These are phyloP conservation scores for Albizia julibrissin DNA, from an alignment of 306 rosid genomes.

Conservation along the genomic window DNA sequence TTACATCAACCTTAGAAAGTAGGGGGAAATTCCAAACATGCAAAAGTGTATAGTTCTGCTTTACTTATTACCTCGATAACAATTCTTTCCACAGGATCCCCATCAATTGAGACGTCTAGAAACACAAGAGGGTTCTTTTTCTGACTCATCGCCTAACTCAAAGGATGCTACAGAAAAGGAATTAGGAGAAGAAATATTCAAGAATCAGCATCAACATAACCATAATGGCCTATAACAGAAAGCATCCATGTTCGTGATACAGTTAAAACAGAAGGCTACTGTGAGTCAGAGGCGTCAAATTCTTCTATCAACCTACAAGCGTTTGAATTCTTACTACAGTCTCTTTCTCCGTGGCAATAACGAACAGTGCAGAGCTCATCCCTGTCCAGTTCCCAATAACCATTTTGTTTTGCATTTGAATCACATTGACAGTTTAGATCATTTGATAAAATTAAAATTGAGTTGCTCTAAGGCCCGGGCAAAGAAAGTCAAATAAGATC, in stretches of 20 bases:
- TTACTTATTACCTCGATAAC: slow-evolving; percentile 65
- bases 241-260: slow-evolving; percentile 4
- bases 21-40: slow-evolving; percentile 11
- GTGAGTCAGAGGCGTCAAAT: slow-evolving; percentile 1
- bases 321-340: slow-evolving; percentile 2
- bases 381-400: slow-evolving; percentile 13
- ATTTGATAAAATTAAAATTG: background rate
- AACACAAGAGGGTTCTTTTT: slow-evolving; percentile 75
- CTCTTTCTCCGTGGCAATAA: background rate
- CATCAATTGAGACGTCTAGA: slow-evolving; percentile 76
- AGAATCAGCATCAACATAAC: slow-evolving; percentile 17
- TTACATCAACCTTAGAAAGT: background rate
- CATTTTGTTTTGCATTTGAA: background rate
- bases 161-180: slow-evolving; percentile 8
- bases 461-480: background rate
- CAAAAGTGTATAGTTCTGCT: background rate
- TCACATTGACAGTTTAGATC: background rate
- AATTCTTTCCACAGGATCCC: slow-evolving; percentile 65
- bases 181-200: slow-evolving; percentile 3
- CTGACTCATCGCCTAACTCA: slow-evolving; percentile 56
- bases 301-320: background rate
- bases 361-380: background rate
- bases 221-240: background rate
- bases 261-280: slow-evolving; percentile 13
- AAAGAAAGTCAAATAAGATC: background rate